These are phyloP conservation scores for Lactarius hengduanensis DNA, from an alignment of 768 basidiomycete genomes.

Conservation along the genomic window DNA sequence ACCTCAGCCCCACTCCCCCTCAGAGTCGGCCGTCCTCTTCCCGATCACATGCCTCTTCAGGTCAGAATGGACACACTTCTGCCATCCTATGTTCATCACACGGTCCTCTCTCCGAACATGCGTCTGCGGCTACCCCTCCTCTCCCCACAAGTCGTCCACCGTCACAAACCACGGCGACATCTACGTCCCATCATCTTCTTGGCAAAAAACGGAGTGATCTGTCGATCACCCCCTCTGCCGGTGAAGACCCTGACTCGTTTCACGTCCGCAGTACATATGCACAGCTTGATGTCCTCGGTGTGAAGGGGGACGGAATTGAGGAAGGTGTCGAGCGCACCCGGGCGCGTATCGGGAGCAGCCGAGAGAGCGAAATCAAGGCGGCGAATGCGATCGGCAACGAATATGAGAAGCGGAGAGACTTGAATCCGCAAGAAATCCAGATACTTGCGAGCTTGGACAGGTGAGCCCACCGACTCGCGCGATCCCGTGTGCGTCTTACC, in stretches of 20 bases:
- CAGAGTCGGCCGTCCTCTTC: constrained; percentile 26
- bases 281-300: constrained; percentile 83
- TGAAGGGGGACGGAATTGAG: constrained; percentile 91
- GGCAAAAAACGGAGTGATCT: constrained; percentile 41
- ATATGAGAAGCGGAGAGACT: constrained; percentile 60
- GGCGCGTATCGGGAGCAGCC: constrained; percentile 57
- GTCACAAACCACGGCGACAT: constrained; percentile 21
- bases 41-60: constrained; percentile 17
- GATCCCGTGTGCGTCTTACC: constrained; percentile 1
- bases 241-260: constrained; percentile 79
- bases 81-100: constrained; percentile 5
- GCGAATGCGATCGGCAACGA: constrained; percentile 55
- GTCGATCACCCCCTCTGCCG: constrained; percentile 69
- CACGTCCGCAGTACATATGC: constrained; percentile 88
- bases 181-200: constrained; percentile 24
- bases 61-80: not conserved
- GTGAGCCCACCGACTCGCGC: constrained; percentile 44
- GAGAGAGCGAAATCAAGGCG: constrained; percentile 58
- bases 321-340: constrained; percentile 94
- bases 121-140: constrained; percentile 9
- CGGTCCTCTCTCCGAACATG: constrained; percentile 16
- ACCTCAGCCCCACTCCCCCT: constrained; percentile 29
- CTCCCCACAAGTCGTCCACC: constrained; percentile 12
- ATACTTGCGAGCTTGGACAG: constrained; percentile 81
- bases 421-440: constrained; percentile 70